phyloP scores from a whole-genome alignment of 1,139 yeast species.

The Geotrichum australiense region DNA sequence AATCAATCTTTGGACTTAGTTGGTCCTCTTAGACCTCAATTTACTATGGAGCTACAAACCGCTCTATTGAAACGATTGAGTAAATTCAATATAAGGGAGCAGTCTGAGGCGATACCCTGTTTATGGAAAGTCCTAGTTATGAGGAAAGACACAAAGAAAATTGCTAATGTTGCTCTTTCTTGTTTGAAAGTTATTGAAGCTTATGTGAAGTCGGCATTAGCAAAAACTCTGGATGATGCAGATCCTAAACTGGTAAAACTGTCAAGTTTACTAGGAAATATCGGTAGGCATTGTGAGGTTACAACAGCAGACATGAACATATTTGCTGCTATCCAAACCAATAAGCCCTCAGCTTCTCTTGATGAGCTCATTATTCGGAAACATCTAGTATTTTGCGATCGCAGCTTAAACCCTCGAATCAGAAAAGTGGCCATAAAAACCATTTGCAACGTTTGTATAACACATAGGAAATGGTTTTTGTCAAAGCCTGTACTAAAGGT shows the following conservation, averaged over 20 bases:
- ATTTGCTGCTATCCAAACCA: constrained; percentile 41
- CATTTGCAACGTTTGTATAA: constrained; percentile 49
- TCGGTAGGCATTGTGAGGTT: constrained; percentile 62
- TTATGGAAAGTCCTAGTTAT: constrained; percentile 49
- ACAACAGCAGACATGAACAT: constrained; percentile 39
- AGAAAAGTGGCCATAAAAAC: constrained; percentile 51
- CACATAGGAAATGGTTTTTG: constrained; percentile 57
- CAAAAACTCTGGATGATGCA: constrained; percentile 23
- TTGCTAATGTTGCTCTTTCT: constrained; percentile 57
- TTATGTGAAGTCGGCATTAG: constrained; percentile 34
- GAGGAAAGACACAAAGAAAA: constrained; percentile 41
- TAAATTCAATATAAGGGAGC: constrained; percentile 49
- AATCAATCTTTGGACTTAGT: constrained; percentile 42
- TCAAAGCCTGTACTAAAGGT: constrained; percentile 42
- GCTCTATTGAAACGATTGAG: constrained; percentile 51
- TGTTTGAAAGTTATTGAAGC: constrained; percentile 45
- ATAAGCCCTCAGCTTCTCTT: constrained; percentile 41
- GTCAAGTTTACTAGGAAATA: constrained; percentile 56
- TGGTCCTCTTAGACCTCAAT: constrained; percentile 44
- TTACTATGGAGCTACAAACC: constrained; percentile 45
- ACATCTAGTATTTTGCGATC: constrained; percentile 46
- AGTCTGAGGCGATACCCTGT: constrained; percentile 65
- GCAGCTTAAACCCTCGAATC: constrained; percentile 32
- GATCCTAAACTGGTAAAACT: constrained; percentile 51
- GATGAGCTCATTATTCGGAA: constrained; percentile 51